phyloP scores from a whole-genome alignment of 202 grass and related monocot genomes.

The Digitaria exilis region DNA sequence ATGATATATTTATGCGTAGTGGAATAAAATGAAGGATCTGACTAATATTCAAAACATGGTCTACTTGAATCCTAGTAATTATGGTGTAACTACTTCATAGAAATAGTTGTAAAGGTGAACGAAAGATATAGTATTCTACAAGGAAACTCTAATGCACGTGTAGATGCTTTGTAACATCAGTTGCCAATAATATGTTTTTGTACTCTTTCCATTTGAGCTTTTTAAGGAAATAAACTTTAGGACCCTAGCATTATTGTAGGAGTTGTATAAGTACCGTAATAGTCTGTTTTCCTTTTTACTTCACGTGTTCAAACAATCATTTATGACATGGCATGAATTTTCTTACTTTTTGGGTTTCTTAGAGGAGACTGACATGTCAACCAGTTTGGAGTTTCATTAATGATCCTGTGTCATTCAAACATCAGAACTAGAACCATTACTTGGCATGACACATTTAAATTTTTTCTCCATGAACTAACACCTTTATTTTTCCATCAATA shows the following conservation, averaged over 20 bases:
- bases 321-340: background rate
- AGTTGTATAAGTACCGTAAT: background rate
- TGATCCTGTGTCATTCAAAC: background rate
- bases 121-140: background rate
- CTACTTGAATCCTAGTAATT: background rate
- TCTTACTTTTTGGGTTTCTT: conserved; percentile 8
- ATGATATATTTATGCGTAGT: background rate
- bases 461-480: background rate
- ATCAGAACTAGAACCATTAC: conserved; percentile 1
- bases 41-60: conserved; percentile 8
- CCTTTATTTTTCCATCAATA: background rate
- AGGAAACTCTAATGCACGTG: background rate
- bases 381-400: conserved; percentile 1
- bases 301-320: background rate
- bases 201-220: background rate
- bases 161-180: background rate
- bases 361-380: background rate
- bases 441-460: background rate
- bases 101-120: background rate
- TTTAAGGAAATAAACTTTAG: background rate
- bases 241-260: background rate
- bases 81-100: background rate
- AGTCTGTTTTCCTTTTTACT: background rate
- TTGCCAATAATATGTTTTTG: background rate
- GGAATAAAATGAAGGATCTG: conserved; percentile 3